phyloP scores from a whole-genome alignment of 179 eudicot species.

The Beta lomatogona region DNA sequence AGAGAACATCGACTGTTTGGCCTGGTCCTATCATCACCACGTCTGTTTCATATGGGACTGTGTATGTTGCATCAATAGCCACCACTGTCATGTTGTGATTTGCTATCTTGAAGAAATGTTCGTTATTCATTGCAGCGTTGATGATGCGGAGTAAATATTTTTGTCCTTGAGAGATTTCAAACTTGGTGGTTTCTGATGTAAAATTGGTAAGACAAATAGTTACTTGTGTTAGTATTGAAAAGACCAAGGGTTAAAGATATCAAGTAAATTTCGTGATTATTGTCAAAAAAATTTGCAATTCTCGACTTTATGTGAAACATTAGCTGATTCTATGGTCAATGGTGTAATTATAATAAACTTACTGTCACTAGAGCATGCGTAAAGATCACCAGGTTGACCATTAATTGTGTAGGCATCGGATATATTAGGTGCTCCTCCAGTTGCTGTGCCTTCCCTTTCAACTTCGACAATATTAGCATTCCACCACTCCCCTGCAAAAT shows the following conservation, averaged over 20 bases:
- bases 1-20: conserved; percentile 60
- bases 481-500: conserved; percentile 62
- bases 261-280: background rate
- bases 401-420: conserved; percentile 63
- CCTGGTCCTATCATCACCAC: conserved; percentile 52
- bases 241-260: background rate
- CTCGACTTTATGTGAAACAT: too few relatives aligned
- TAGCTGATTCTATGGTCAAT: background rate
- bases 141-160: conserved; percentile 62
- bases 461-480: conserved; percentile 49
- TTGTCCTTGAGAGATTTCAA: conserved; percentile 46
- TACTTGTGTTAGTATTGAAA: background rate
- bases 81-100: conserved; percentile 60
- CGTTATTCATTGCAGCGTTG: conserved; percentile 68
- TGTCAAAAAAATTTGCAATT: too few relatives aligned
- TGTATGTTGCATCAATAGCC: conserved; percentile 61
- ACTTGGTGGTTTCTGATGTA: conserved; percentile 32
- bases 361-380: conserved; percentile 46
- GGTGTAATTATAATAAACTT: conserved; percentile 13
- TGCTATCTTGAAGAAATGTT: conserved; percentile 61
- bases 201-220: background rate
- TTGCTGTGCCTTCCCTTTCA: conserved; percentile 32
- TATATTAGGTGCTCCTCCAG: conserved; percentile 41
- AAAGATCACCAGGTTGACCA: conserved; percentile 57
- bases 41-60: conserved; percentile 47